Evolutionary conservation across 2,329 filamentous ascomycete genomes (phyloP).

Genomic region (Polychaeton citri): DNA sequence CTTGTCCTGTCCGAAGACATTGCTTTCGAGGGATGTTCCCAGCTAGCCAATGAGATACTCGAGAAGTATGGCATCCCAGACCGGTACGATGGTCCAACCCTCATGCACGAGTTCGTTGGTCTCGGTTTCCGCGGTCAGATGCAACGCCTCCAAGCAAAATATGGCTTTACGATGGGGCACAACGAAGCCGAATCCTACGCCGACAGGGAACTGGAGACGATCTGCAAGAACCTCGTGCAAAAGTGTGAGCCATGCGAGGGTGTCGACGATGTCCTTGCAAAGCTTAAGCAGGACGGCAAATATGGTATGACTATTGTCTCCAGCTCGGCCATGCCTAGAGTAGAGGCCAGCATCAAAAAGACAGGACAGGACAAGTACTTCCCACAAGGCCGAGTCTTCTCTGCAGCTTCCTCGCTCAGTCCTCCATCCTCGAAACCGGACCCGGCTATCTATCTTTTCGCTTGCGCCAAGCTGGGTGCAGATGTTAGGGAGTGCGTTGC

Average conservation of each 20-base stretch:
- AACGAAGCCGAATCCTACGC: constrained; percentile 62
- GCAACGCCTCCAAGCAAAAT: constrained; percentile 54
- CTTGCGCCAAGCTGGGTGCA: constrained; percentile 56
- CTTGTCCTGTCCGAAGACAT: constrained; percentile 77
- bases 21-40: constrained; percentile 76
- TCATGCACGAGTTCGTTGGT: constrained; percentile 74
- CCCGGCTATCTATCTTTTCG: constrained; percentile 68
- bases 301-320: constrained; percentile 55
- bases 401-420: constrained; percentile 59
- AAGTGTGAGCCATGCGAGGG: constrained; percentile 6
- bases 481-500: constrained; percentile 56
- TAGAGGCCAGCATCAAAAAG: constrained; percentile 61
- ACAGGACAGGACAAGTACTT: constrained; percentile 68
- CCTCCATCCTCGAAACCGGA: constrained; percentile 73
- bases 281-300: constrained; percentile 43
- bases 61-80: constrained; percentile 45
- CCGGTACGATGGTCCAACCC: constrained; percentile 60
- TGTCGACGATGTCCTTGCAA: constrained; percentile 40
- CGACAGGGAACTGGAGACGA: constrained; percentile 59
- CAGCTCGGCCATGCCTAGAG: constrained; percentile 59
- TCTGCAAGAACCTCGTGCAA: constrained; percentile 55
- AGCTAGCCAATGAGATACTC: constrained; percentile 72
- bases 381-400: constrained; percentile 55
- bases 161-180: constrained; percentile 51
- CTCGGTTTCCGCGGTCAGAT: constrained; percentile 89